These are phyloP conservation scores for Pleodorina starrii DNA, from an alignment of 139 green algal species.

Conservation along the genomic window DNA sequence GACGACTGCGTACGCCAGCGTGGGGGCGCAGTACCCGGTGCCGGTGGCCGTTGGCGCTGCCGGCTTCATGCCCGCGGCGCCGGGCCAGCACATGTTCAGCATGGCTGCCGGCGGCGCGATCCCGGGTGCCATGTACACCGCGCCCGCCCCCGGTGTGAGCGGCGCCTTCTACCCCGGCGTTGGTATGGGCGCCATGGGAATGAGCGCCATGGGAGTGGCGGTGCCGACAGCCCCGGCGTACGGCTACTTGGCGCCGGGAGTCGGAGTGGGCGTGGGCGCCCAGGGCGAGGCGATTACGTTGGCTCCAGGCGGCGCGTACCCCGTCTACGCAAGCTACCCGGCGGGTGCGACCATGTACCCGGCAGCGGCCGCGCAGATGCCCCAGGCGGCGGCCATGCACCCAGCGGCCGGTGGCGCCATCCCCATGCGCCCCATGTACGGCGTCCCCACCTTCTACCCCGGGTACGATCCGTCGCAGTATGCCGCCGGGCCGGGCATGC, in stretches of 20 bases:
- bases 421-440: constrained; percentile 33
- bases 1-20: neutral
- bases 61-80: neutral
- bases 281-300: neutral
- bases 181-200: constrained; percentile 31
- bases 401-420: neutral
- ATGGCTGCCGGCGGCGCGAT: constrained; percentile 7
- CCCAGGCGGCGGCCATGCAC: constrained; percentile 2
- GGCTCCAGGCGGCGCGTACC: neutral
- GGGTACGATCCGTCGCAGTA: neutral
- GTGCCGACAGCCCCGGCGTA: neutral
- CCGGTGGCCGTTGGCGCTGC: neutral
- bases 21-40: constrained; percentile 20
- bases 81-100: constrained; percentile 25
- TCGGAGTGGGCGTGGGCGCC: neutral
- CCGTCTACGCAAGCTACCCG: constrained; percentile 35
- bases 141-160: neutral
- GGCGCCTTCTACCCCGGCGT: constrained; percentile 24
- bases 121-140: constrained; percentile 32
- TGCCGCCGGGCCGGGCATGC: neutral
- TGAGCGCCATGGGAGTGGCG: constrained; percentile 19
- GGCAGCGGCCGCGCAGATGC: constrained; percentile 4
- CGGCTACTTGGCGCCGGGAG: constrained; percentile 18
- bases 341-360: constrained; percentile 24
- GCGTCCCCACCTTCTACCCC: constrained; percentile 12